Evolutionary conservation across 352 stramenopile species (phyloP).

Genomic region (Phytophthora chlamydospora): DNA sequence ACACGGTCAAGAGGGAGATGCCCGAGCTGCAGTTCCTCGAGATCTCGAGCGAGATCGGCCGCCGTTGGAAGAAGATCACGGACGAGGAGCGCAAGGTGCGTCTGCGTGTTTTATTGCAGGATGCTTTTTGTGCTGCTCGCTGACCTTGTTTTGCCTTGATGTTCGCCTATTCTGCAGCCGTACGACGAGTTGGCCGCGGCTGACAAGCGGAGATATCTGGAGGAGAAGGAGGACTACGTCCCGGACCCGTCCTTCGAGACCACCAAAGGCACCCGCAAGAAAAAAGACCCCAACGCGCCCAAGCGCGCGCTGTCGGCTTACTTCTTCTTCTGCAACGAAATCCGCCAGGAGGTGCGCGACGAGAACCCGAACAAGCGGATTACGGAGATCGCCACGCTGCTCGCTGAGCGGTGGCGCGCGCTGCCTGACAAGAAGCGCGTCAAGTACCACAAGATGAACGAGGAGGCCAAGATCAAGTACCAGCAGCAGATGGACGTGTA

Average conservation of each 20-base stretch:
- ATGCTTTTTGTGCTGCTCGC: background rate
- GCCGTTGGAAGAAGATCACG: constrained; percentile 80
- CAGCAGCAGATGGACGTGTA: constrained; percentile 91
- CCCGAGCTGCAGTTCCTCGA: constrained; percentile 84
- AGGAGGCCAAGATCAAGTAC: constrained; percentile 89
- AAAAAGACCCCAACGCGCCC: constrained; percentile 93
- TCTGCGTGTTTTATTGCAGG: background rate
- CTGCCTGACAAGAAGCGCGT: constrained; percentile 93
- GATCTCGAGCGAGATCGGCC: constrained; percentile 88
- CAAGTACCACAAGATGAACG: constrained; percentile 90
- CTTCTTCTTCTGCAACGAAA: constrained; percentile 96
- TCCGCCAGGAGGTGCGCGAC: constrained; percentile 87
- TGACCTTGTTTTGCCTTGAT: constrained; percentile 8
- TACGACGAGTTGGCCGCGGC: constrained; percentile 86
- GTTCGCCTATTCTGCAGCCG: constrained; percentile 41
- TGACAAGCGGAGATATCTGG: constrained; percentile 88
- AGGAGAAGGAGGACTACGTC: constrained; percentile 91
- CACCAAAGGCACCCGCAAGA: constrained; percentile 72
- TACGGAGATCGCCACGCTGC: constrained; percentile 89
- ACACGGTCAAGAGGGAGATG: constrained; percentile 90
- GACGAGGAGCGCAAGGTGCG: constrained; percentile 67
- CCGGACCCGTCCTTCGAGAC: constrained; percentile 83
- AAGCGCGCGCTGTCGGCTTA: constrained; percentile 95
- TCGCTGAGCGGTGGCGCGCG: constrained; percentile 86
- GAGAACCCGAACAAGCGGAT: constrained; percentile 96